A percentile compares a stretch with the other conserved stretches of the same genome.
Evolutionary conservation across 116 monocot genomes (phyloP).

Genomic region (Iris pallida): DNA sequence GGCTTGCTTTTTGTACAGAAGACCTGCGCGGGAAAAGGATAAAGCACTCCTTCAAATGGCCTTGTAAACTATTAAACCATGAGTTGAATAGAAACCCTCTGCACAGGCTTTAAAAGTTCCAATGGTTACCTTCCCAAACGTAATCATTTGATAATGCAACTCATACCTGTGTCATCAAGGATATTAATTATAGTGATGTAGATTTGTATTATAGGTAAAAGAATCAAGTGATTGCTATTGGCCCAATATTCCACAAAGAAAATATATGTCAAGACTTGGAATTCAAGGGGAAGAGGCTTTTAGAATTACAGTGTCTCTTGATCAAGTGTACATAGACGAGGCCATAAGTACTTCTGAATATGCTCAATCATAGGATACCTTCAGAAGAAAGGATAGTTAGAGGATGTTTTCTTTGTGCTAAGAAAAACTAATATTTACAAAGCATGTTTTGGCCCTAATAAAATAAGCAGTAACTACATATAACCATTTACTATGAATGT

Average conservation of each 20-base stretch:
- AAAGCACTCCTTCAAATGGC: background rate
- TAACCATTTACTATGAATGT: background rate
- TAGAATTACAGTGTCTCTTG: constrained; percentile 47
- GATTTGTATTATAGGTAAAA: constrained; percentile 1
- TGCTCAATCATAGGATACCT: constrained; percentile 64
- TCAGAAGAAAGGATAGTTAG: background rate
- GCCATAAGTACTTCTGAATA: constrained; percentile 80
- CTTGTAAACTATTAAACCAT: background rate
- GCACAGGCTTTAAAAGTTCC: background rate
- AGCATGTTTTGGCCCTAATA: no score
- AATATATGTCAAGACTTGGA: background rate
- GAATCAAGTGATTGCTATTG: background rate
- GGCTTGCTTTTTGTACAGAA: constrained; percentile 59
- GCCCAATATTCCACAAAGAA: no score
- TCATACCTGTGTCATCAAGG: constrained; percentile 30
- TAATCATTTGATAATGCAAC: constrained; percentile 58
- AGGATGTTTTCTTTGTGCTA: no score
- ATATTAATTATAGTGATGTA: no score
- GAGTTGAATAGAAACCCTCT: background rate
- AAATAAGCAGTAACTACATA: no score
- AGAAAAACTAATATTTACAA: no score
- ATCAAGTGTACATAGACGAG: constrained; percentile 57
- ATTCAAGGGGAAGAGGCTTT: background rate
- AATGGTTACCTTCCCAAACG: constrained; percentile 49
- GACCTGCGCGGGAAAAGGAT: constrained; percentile 23